Evolutionary conservation across 495 filamentous ascomycete species (phyloP), one percentile per base, ranked within the genome.

Genomic region (Geopyxis carbonaria): DNA sequence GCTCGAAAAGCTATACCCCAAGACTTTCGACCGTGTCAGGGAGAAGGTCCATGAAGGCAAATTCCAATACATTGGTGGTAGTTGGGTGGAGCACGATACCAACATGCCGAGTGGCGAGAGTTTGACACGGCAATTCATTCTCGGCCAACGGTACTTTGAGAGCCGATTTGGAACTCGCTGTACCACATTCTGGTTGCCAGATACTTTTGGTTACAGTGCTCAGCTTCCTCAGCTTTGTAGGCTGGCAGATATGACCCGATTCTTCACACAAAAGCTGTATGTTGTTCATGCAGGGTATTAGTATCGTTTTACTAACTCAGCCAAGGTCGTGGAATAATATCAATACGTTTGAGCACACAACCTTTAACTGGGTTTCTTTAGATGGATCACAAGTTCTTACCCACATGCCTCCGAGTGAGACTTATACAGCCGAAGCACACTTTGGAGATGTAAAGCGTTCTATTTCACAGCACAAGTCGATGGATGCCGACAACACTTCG

Each of bases 31-130:
- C 35, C 74, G 85, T 11, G 87, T 97, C 38, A 92, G 91, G 59
- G 60, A 67, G 23, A 89, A 92, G 64, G 78, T 95, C 24, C 82
- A 82, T 51, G 73, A 86, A 38, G 86, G 84, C 29, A 78, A 69
- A 29, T 97, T 97, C 58, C 85, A 93, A 45, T 83, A 84, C 9
- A 81, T 97, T 51, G 89, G 89, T 40, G 89, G 89, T 29, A 93
- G 85, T 59, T 97, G 89, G 89, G 89, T 97, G 13, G 89, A 97
- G 50, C 89, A 97, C 55, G 89, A 97, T 53, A 97, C 89, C 27
- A 97, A 97, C 58, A 66, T 97, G 66, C 89, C 89, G 0, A 82
- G 83, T 46, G 89, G 89, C 25, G 89, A 97, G 59, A 93, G 87
- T 4, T 67, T 97, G 16, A 75, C 87, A 35, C 73, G 89, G n/a